Base-by-base conservation (phyloP, 768 basidiomycete genomes). In the Piloderma croceum region DNA sequence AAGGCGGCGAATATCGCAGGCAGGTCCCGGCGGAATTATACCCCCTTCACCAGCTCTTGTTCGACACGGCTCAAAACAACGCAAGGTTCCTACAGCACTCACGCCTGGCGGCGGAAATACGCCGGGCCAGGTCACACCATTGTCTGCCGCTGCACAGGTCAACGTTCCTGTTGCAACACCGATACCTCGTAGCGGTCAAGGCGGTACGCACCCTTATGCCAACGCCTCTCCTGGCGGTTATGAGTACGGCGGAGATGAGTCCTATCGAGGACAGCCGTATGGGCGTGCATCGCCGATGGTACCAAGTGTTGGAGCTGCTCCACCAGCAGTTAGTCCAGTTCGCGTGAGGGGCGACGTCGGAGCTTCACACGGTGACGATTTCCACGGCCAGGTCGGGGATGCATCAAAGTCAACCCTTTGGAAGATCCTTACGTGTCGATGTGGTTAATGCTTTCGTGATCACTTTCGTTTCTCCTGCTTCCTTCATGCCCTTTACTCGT, bases 261-360 rank as follows among this genome's bases (percentile, higher is more conserved):
- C 66, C 19, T 81, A 76, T 51, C 71, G 68, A 33, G 62, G 54
- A 43, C 74, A 74, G 52, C 74, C 67, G 41, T 90, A 90, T 51
- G 83, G 83, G n/a, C 77, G 84, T 38, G 73, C 77, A 21, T 89
- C 87, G 29, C 87, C 86, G 13, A 90, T 90, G 87, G 75, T 87
- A 40, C 74, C 83, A 20, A 79, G 70, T 38, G 71, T 77, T 34
- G 76, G 74, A 31, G 79, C 78, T 27, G 83, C 73, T 22, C 81
- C 81, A 39, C 83, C 82, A 20, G 83, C 83, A 23, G 61, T 88
- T 46, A 86, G 79, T 61, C 75, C 77, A 50, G 75, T 83, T 43
- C 79, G 84, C 38, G 85, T 82, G 41, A 68, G 71, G 51, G 83
- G 69, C 39, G 81, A 84, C 58, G 67, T 76, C 15, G 83, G 85